Evolutionary conservation across 192 early-diverging fungal species (phyloP), one percentile per base, ranked within the genome.

Genomic region (Rhizophagus prolifer): DNA sequence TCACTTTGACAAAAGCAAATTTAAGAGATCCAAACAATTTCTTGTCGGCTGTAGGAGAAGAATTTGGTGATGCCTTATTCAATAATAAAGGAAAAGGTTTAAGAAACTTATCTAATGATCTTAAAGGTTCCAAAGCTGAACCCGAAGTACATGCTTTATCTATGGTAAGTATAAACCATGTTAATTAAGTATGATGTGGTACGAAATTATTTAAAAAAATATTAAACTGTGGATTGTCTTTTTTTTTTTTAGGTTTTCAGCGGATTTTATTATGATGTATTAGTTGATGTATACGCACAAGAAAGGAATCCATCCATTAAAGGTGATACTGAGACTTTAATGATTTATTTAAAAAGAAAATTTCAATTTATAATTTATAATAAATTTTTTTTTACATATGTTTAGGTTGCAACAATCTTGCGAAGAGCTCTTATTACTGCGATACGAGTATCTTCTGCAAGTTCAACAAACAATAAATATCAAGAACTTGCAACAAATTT

Each of bases 401-500:
- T 2, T 2, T 41, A 67, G 65, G 65, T 67, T 41, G 30, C 34
- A 28, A 23, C 21, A 30, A 21, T 14, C 25, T 70, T 70, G 44
- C 38, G 68, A 19, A 30, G 68, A 25, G 68, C 68, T 10, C 44
- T 70, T 8, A 47, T 70, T 13, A 70, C 30, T 16, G 68, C 68
- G 13, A 44, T 70, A 16, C 38, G 68, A 25, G 68, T 70, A 14
- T 36, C 30, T 25, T 70, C 68, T 10, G 0, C 4, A 14, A 6
- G n/a, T 19, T n/a, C 68, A 50, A 47, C 68, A 38, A 23, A 30
- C 19, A 44, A 8, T 4, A 70, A 70, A 70, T 70, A 28, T n/a
- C 68, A 70, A 50, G 68, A 70, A 26, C 9, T 70, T 70, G 68
- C 68, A 28, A 50, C 44, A 1, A 70, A 70, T 70, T 47, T 70